phyloP scores from a whole-genome alignment of 495 filamentous ascomycete genomes.

The Neurospora pannonica region DNA sequence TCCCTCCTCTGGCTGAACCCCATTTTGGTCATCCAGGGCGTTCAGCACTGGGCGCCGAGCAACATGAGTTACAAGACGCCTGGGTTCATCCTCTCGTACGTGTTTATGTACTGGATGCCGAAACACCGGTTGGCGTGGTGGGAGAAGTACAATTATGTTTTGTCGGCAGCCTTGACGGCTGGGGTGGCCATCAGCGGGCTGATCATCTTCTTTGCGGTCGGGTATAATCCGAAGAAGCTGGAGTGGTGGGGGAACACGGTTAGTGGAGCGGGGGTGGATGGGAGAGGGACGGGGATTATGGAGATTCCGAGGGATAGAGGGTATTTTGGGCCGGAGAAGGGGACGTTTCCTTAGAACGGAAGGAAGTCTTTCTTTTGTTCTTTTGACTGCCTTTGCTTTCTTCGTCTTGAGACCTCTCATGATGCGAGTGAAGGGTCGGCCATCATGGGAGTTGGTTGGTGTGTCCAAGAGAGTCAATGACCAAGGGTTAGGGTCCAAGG shows the following conservation, averaged over 20 bases:
- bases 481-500: neutral
- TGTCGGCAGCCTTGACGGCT: conserved; percentile 24
- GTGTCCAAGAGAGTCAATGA: neutral
- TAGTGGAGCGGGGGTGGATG: conserved; percentile 22
- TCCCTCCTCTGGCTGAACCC: conserved; percentile 23
- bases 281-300: conserved; percentile 15
- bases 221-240: conserved; percentile 40
- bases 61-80: conserved; percentile 25
- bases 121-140: conserved; percentile 19
- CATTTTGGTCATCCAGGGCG: conserved; percentile 22
- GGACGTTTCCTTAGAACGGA: conserved; percentile 18
- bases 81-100: conserved; percentile 19
- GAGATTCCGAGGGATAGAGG: conserved; percentile 20
- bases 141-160: conserved; percentile 47
- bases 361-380: neutral
- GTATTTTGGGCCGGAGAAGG: conserved; percentile 30
- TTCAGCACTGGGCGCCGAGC: conserved; percentile 25
- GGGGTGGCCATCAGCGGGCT: conserved; percentile 28
- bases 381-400: neutral
- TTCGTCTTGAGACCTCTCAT: neutral
- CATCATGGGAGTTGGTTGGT: neutral
- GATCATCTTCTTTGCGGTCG: conserved; percentile 52
- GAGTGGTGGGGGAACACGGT: conserved; percentile 55
- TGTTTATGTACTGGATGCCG: conserved; percentile 23
- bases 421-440: neutral